These are phyloP conservation scores for Paramecium tetraurelia DNA, from an alignment of 73 alveolate species.

Conservation along the genomic window DNA sequence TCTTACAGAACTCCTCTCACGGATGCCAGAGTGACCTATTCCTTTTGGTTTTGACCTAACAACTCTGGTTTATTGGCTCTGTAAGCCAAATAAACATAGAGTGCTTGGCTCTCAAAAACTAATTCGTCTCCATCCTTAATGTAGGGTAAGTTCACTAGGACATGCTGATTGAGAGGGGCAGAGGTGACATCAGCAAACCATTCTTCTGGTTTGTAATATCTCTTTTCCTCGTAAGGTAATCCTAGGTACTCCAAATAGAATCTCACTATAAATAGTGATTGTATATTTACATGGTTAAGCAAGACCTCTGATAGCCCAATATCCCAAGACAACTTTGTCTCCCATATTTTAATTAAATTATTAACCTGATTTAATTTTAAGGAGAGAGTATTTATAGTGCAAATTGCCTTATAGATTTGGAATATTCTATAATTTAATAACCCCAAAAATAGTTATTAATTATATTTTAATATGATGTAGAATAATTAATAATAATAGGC, in stretches of 20 bases:
- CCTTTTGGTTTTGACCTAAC: not conserved
- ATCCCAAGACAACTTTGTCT: slow-evolving; percentile 33
- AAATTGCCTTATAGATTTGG: not conserved
- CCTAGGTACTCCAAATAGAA: slow-evolving; percentile 41
- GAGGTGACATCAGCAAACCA: slow-evolving; percentile 5
- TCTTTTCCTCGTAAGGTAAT: slow-evolving; percentile 29
- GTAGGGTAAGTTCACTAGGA: slow-evolving; percentile 58
- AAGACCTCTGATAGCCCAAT: slow-evolving; percentile 58
- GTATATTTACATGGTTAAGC: slow-evolving; percentile 34
- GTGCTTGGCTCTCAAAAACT: not conserved
- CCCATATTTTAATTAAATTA: not conserved
- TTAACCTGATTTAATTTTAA: not conserved
- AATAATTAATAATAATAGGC: not conserved
- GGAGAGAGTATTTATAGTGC: not conserved
- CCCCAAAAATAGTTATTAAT: not conserved
- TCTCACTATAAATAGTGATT: slow-evolving; percentile 28
- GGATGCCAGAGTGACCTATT: not conserved
- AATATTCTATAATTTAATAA: too few species aligned
- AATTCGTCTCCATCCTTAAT: slow-evolving; percentile 46
- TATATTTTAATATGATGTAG: not conserved
- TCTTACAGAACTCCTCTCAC: not conserved
- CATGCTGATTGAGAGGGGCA: not conserved
- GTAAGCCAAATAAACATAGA: not conserved
- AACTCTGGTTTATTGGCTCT: not conserved
- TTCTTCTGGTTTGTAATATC: slow-evolving; percentile 51